phyloP scores from a whole-genome alignment of 768 basidiomycete species.

The Termitomyces sp. region DNA sequence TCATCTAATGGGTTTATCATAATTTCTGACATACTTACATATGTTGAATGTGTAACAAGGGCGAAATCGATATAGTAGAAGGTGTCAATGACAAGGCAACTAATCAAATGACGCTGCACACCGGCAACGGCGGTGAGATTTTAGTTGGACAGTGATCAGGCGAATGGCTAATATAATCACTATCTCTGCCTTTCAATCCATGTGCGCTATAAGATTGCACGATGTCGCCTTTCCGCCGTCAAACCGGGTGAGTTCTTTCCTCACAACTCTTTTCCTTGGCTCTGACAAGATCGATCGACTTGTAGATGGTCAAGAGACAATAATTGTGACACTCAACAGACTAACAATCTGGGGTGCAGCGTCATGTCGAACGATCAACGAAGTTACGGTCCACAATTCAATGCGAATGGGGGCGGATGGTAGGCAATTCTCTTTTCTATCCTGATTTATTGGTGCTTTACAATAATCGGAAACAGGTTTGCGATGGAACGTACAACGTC shows the following conservation, averaged over 20 bases:
- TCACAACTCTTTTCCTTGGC: neutral
- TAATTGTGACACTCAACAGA: conserved; percentile 46
- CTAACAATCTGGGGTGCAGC: conserved; percentile 53
- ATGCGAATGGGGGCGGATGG: conserved; percentile 59
- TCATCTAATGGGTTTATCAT: neutral
- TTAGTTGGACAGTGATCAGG: conserved; percentile 29
- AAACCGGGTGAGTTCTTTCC: conserved; percentile 37
- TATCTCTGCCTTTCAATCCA: neutral
- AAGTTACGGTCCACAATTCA: conserved; percentile 57
- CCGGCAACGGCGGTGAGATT: conserved; percentile 44
- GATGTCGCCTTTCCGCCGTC: conserved; percentile 39
- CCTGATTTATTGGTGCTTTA: neutral
- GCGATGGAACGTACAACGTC: conserved; percentile 54
- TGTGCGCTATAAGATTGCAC: conserved; percentile 39
- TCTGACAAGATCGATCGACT: neutral
- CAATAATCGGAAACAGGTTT: conserved; percentile 32
- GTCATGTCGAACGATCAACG: conserved; percentile 35
- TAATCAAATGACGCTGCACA: conserved; percentile 35
- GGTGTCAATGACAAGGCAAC: conserved; percentile 35
- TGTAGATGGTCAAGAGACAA: conserved; percentile 30
- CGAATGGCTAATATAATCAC: conserved; percentile 18
- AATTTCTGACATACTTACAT: neutral
- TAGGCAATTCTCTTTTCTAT: conserved; percentile 21
- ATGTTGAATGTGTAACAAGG: conserved; percentile 23
- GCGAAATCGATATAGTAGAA: conserved; percentile 44